A percentile compares a stretch with the other conserved stretches of the same genome.
Conservation (phyloP, 345 rosid genomes). For the Nephelium lappaceum region DNA sequence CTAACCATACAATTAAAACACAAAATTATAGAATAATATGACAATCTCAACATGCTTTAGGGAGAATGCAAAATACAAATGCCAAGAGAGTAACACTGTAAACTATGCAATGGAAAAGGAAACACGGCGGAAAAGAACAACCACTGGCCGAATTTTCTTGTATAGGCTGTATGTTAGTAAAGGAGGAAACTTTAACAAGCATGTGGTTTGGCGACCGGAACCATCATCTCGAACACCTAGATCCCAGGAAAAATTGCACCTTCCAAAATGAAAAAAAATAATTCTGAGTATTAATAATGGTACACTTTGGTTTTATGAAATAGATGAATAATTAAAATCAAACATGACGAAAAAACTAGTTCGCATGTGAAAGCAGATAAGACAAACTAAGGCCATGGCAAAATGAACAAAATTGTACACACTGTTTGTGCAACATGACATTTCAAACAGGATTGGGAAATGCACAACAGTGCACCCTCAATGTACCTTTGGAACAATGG, state of each 20-base stretch:
- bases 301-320: not conserved
- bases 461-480: not conserved
- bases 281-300: constrained; percentile 23
- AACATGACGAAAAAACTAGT: not conserved
- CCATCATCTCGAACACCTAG: constrained; percentile 81
- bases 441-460: constrained; percentile 7
- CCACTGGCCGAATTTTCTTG: constrained; percentile 94
- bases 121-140: constrained; percentile 41
- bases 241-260: constrained; percentile 83
- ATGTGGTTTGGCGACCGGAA: constrained; percentile 85
- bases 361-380: not conserved
- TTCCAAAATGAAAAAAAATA: constrained; percentile 32
- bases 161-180: constrained; percentile 71
- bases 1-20: not conserved
- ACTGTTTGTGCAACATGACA: not conserved
- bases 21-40: not conserved
- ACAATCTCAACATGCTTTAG: not conserved
- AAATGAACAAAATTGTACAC: not conserved
- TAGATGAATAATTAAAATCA: not conserved
- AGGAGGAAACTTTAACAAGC: constrained; percentile 88
- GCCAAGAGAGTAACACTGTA: not conserved
- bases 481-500: constrained; percentile 73
- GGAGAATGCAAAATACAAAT: not conserved
- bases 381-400: not conserved
- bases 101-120: constrained; percentile 1